Evolutionary conservation across 2,329 filamentous ascomycete species (phyloP), one percentile per base, ranked within the genome.

Genomic region (Fusarium brachygibbosum): DNA sequence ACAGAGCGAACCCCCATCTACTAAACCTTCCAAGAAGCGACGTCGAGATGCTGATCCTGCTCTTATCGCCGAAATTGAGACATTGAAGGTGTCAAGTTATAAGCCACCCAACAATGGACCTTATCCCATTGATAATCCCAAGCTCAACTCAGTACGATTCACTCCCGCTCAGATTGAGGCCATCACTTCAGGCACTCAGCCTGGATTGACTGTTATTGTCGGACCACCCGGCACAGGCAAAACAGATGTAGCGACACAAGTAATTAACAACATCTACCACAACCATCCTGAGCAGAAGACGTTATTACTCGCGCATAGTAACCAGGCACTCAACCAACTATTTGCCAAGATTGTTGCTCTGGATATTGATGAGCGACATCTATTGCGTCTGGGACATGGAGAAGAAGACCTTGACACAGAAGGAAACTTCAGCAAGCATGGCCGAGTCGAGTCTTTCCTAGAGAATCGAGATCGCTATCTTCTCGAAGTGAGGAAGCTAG

Each of bases 211-310:
- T 2, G 88, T 99, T 48, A 91, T 99, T 72, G 93, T 99, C 66
- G 96, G 96, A 1, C 96, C 96, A 55, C 96, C 96, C 10, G 96
- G 96, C 56, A 99, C 96, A 9, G 96, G 97, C 67, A 99, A 99
- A 83, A 99, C 96, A n/a, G 96, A 99, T 80, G 96, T 99, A 54
- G 94, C 94, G 48, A 98, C 95, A 6, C 96, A 99, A 79, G 97
- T 98, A 77, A 99, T 99, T 81, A 98, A 93, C 83, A 98, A 98
- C 79, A 92, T 99, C 73, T 99, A 99, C 77, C 95, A 98, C 83
- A 97, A 98, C 80, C 99, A 98, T 77, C 94, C 96, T 10, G 86
- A 91, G 68, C 94, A 99, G 79, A 91, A 93, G 73, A 99, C 96
- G 1, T 83, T 99, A 19, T 88, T 99, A 40, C 89, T 99, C 68